Base-by-base conservation (phyloP, 495 filamentous ascomycete species). In the Aspergillus ostianus region DNA sequence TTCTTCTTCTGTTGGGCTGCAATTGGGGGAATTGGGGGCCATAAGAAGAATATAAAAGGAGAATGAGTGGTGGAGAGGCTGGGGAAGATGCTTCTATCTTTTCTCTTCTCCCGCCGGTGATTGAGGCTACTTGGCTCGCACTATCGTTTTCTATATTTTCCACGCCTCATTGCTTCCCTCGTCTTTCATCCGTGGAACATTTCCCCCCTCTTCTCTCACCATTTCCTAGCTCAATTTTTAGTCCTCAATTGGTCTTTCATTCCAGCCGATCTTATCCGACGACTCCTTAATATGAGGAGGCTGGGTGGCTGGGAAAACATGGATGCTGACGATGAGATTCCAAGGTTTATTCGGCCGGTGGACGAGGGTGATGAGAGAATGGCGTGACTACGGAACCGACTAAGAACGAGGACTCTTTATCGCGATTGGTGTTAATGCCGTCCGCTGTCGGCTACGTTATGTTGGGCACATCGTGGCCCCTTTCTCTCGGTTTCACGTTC, bases 301-400 rank as follows among this genome's bases (percentile, higher is more conserved):
- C 65, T 67, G 68, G 73, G 75, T 73, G 75, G 75, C 75, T 78
- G 75, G 73, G 73, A 52, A 67, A 51, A 53, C 60, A 48, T 59
- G 60, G 55, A 64, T 49, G 60, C 52, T 62, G 61, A 47, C 30
- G 61, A 59, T 27, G 56, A 59, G 13, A 47, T 47, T 51, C 61
- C 53, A 56, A 50, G 56, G 60, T 64, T 59, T 48, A 68, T 63
- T 69, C 63, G 62, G 49, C 49, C 53, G 26, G n/a, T 47, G 19
- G 20, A 48, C 26, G 27, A 53, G 27, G 23, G 19, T 48, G 47
- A 62, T 15, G 55, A 58, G 51, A 51, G 36, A 26, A 26, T 58
- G 58, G 30, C 51, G 32, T 58, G 47, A 41, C 60, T 66, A 63
- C 59, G 49, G 51, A 51, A 19, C 32, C 32, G 55, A 19, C 48